A percentile compares a stretch with the other conserved stretches of the same genome.
Evolutionary conservation across 2,329 filamentous ascomycete species (phyloP).

Genomic region (Ophidiomyces ophidiicola): DNA sequence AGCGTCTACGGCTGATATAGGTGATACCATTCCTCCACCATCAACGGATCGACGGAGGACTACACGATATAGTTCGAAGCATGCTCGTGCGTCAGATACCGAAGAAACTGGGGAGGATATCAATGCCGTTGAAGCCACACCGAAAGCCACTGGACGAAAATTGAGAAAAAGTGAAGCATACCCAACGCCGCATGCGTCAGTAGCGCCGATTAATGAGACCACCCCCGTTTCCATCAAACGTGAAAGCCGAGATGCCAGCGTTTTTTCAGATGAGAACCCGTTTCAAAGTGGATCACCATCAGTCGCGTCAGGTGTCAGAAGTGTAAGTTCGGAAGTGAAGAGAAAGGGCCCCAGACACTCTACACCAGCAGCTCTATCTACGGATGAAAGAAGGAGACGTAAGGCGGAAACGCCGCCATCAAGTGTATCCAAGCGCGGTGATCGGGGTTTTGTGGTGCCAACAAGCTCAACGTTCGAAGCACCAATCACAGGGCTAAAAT

Average conservation of each 20-base stretch:
- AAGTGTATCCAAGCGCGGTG: slow-evolving; percentile 37
- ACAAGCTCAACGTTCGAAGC: slow-evolving; percentile 49
- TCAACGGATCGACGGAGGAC: slow-evolving; percentile 42
- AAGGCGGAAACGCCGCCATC: slow-evolving; percentile 24
- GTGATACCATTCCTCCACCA: slow-evolving; percentile 22
- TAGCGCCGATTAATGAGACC: slow-evolving; percentile 21
- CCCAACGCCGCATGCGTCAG: slow-evolving; percentile 20
- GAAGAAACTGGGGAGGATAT: slow-evolving; percentile 36
- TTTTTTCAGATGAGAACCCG: slow-evolving; percentile 81
- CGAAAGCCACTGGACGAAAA: slow-evolving; percentile 40
- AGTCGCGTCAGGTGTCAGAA: slow-evolving; percentile 34
- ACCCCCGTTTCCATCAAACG: slow-evolving; percentile 30
- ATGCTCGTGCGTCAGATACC: slow-evolving; percentile 42
- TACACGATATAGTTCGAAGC: slow-evolving; percentile 34
- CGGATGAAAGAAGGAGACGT: slow-evolving; percentile 21
- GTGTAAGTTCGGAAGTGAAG: slow-evolving; percentile 30
- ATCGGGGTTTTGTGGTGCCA: slow-evolving; percentile 42
- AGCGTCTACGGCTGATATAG: slow-evolving; percentile 29
- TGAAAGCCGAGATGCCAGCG: slow-evolving; percentile 43
- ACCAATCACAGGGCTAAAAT: slow-evolving; percentile 35
- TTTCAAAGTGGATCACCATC: slow-evolving; percentile 75
- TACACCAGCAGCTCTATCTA: slow-evolving; percentile 19
- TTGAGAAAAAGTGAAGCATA: slow-evolving; percentile 38
- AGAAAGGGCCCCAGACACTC: slow-evolving; percentile 42
- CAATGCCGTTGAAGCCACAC: slow-evolving; percentile 20